phyloP scores from a whole-genome alignment of 2,329 filamentous ascomycete genomes.

The Fusarium paranaense region DNA sequence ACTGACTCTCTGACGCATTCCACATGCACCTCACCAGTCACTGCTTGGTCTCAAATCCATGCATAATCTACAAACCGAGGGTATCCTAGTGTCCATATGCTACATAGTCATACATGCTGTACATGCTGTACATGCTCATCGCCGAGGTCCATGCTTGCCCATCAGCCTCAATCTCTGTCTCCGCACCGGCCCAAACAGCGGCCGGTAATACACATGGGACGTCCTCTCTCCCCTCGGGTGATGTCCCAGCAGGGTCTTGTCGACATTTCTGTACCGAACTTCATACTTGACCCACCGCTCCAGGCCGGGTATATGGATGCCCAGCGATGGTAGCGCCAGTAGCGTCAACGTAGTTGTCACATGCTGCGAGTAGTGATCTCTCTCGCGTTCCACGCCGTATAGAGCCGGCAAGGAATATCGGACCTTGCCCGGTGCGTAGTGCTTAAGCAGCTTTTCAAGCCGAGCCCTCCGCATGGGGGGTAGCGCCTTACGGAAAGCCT shows the following conservation, averaged over 20 bases:
- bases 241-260: conserved; percentile 53
- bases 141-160: conserved; percentile 25
- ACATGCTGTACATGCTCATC: conserved; percentile 20
- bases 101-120: conserved; percentile 2
- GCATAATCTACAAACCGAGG: background rate
- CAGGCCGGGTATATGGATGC: conserved; percentile 58
- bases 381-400: conserved; percentile 56
- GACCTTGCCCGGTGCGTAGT: conserved; percentile 65
- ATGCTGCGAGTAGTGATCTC: conserved; percentile 42
- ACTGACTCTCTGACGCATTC: background rate
- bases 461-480: conserved; percentile 43
- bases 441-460: conserved; percentile 58
- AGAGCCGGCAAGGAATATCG: conserved; percentile 67
- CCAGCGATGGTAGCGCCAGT: conserved; percentile 66
- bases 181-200: conserved; percentile 20
- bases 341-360: conserved; percentile 52
- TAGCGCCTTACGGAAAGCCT: conserved; percentile 61
- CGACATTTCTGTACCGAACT: conserved; percentile 63
- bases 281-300: conserved; percentile 63
- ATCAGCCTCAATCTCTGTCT: conserved; percentile 31
- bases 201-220: conserved; percentile 9
- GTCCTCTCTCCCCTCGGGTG: conserved; percentile 24
- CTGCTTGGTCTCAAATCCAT: background rate
- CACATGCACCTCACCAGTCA: background rate
- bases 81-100: background rate